These are phyloP conservation scores for Boechera retrofracta DNA, from an alignment of 345 rosid genomes.

Conservation along the genomic window DNA sequence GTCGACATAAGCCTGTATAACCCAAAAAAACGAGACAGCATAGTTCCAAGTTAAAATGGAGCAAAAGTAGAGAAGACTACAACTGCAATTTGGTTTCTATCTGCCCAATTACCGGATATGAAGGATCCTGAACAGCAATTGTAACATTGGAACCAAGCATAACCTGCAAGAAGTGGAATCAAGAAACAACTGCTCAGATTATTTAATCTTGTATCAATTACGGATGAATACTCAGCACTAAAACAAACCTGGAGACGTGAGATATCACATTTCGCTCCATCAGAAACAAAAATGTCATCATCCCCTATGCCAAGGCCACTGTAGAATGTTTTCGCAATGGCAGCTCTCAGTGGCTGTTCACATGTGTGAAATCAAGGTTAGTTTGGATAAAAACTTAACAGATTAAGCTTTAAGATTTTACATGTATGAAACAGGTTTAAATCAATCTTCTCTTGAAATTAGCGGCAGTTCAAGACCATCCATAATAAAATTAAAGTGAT, in stretches of 20 bases:
- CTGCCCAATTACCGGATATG: conserved; percentile 79
- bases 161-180: conserved; percentile 54
- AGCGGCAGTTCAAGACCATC: conserved; percentile 3
- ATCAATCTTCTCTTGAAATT: conserved; percentile 1
- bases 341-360: conserved; percentile 80
- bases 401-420: neutral
- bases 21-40: neutral
- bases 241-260: conserved; percentile 90
- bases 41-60: neutral
- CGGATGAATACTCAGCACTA: neutral
- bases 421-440: neutral
- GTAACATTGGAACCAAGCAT: conserved; percentile 84
- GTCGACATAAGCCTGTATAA: conserved; percentile 89
- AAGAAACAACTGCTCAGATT: conserved; percentile 26
- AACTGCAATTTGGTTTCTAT: conserved; percentile 24
- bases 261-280: conserved; percentile 98
- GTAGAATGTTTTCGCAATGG: conserved; percentile 78
- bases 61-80: conserved; percentile 13
- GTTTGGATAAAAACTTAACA: conserved; percentile 11
- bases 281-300: conserved; percentile 91
- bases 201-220: neutral
- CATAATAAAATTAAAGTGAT: neutral
- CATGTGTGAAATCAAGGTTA: conserved; percentile 18
- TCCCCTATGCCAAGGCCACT: conserved; percentile 78
- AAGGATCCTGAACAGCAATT: conserved; percentile 96